phyloP scores from a whole-genome alignment of 2,329 filamentous ascomycete genomes.

The Xylariaceae sp. region DNA sequence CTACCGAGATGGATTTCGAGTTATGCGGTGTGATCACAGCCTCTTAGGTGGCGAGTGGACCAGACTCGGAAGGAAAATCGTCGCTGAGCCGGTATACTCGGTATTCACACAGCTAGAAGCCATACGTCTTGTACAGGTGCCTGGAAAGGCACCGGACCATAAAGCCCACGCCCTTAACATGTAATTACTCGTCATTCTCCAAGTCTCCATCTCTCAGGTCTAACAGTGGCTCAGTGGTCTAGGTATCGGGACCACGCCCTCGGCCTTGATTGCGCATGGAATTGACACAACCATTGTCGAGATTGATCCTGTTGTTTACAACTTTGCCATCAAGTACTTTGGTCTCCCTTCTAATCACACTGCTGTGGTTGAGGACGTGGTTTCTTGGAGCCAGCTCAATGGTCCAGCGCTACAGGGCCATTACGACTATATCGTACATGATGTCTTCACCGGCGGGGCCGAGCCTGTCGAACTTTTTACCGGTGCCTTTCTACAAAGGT shows the following conservation, averaged over 20 bases:
- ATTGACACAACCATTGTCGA: constrained; percentile 93
- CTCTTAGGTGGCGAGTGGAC: constrained; percentile 91
- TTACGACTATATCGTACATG: constrained; percentile 93
- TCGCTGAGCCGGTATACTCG: constrained; percentile 85
- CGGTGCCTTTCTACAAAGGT: constrained; percentile 69
- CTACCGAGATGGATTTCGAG: constrained; percentile 63
- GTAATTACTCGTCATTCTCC: constrained; percentile 45
- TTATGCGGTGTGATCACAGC: constrained; percentile 91
- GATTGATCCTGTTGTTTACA: constrained; percentile 84
- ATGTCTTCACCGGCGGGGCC: constrained; percentile 95
- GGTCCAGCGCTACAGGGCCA: constrained; percentile 40
- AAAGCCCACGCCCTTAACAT: constrained; percentile 80
- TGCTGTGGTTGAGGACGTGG: constrained; percentile 77
- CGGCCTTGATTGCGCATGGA: constrained; percentile 79
- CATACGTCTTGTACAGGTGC: constrained; percentile 70
- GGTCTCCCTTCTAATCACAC: constrained; percentile 71
- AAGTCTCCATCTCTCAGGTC: constrained; percentile 3
- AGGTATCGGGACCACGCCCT: constrained; percentile 87
- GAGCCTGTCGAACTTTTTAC: constrained; percentile 90
- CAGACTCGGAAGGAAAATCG: constrained; percentile 46
- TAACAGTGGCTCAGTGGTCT: constrained; percentile 60
- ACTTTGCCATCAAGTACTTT: constrained; percentile 82
- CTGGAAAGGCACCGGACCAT: constrained; percentile 51
- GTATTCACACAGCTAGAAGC: constrained; percentile 97
- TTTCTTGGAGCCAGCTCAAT: constrained; percentile 57